Evolutionary conservation across 352 stramenopile species (phyloP), one percentile per base, ranked within the genome.

Genomic region (Peronospora belbahrii): DNA sequence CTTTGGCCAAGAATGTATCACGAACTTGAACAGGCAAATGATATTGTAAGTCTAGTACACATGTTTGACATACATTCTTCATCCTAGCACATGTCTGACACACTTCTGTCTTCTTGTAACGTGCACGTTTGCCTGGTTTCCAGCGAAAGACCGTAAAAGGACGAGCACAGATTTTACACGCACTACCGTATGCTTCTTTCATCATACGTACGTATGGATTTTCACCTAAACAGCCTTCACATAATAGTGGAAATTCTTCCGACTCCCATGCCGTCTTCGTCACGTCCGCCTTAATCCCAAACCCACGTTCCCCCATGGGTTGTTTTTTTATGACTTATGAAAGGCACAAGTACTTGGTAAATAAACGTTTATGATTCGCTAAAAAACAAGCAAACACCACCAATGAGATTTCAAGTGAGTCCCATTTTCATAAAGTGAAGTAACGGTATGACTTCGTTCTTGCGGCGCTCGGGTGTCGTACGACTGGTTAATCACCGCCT

Each of bases 131-230:
- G 43, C 96, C 96, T 8, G 96, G 94, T 63, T 98, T 97, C 94
- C 94, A 98, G 44, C 93, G 88, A 74, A 98, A 98, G 35, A 97
- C 91, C 23, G 95, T 98, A 72, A 98, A 99, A 10, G 96, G 96
- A 8, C 91, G 85, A 24, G 95, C 86, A 63, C 96, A 99, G 52
- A 98, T 97, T 85, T 98, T 98, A 74, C 97, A 99, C 25, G 95
- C 91, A 56, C 96, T 97, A 25, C 95, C 96, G 53, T 91, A 88
- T 7, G 79, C 54, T 67, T 98, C 90, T 59, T 98, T 97, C 58
- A 97, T 98, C 97, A 99, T 99, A 45, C 97, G 92, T 46, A 99
- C 89, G 74, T 99, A 99, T 37, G 96, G 95, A 57, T 99, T 99
- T 59, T 99, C 95, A 31, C 97, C 97, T 22, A 99, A 83, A 66